Evolutionary conservation across 2,329 filamentous ascomycete species (phyloP), one percentile per base, ranked within the genome.

Genomic region (Helicocarpus griseus): DNA sequence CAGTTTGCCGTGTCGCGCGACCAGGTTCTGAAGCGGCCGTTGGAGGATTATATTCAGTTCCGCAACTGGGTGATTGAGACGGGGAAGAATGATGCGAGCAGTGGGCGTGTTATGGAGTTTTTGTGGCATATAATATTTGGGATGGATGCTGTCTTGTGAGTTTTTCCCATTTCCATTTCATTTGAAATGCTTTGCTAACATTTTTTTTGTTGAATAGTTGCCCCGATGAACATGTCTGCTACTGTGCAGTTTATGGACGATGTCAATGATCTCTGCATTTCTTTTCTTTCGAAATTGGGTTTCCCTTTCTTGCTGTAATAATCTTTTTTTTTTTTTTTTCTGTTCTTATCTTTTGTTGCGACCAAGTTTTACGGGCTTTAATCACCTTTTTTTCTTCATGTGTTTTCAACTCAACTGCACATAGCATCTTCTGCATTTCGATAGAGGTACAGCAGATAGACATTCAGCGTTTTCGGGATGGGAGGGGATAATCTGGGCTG

Each of bases 1-100:
- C 80, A 83, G 64, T 83, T 83, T 56, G 80, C 76, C 0, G 74
- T 81, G 13, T 76, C 76, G 3, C 67, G 71, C n/a, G 72, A 76
- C 4, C 70, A 69, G n/a, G 69, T 82, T 21, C 68, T 58, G 4
- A 62, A 65, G 35, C 65, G 76, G 31, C 67, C 75, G 9, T 60
- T 63, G 49, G 67, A 67, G 11, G 75, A 77, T 52, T 83, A 82
- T 55, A 57, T 74, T 7, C 69, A 69, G 11, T 77, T 73, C 58
- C 69, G 78, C 13, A 63, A 77, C 40, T 83, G 80, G 80, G 53
- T 83, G 41, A 53, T 79, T 11, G 65, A 69, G n/a, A 79, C 78
- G 14, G 62, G 69, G 5, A 60, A 79, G 26, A 68, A 70, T 4
- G 77, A 81, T 58, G 69, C 70, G 17, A 60, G 77, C 31, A 78